Evolutionary conservation across 176 grass and related monocot species (phyloP), one percentile per base, ranked within the genome.

Genomic region (Triticum dicoccoides): DNA sequence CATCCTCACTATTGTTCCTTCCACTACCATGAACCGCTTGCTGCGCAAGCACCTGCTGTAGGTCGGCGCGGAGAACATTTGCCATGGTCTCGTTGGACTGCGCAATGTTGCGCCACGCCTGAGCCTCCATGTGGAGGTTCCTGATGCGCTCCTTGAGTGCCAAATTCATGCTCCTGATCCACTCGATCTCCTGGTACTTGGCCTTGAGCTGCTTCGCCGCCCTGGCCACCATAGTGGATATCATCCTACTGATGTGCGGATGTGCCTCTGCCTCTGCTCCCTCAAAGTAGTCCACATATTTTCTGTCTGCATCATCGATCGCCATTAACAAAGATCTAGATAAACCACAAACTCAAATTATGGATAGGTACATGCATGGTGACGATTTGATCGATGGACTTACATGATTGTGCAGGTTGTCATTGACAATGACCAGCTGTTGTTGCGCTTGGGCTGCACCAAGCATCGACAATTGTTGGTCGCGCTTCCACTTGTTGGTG

Each of bases 341-440:
- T 56, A 20, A 56, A 2, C 17, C 51, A 2, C 2, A 18, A 56
- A 56, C 15, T 17, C 5, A 56, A 56, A 56, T 5, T 18, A 18
- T 56, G 51, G 51, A 56, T 56, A 17, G 15, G 2, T 56, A 56
- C 51, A 56, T 20, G 17, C 41, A 74, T 27, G 11, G 14, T 23
- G 15, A 2, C 2, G 20, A 56, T 56, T 7, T 14, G 62, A 34
- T 49, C 7, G n/a, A 17, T 33, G 59, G 13, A 82, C 91, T 84
- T 85, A 98, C 96, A 18, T 92, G 92, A 27, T 94, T 79, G 38
- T 80, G 74, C 0, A 98, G 34, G 49, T 92, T 71, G 30, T 84
- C 74, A 15, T 96, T 82, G 69, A 94, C 78, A 83, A 92, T 88
- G 80, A 87, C 14, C 11, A 84, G 34, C 65, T 93, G 89, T 59